phyloP scores from a whole-genome alignment of 2,329 filamentous ascomycete genomes.

The Metarhizium sp. region DNA sequence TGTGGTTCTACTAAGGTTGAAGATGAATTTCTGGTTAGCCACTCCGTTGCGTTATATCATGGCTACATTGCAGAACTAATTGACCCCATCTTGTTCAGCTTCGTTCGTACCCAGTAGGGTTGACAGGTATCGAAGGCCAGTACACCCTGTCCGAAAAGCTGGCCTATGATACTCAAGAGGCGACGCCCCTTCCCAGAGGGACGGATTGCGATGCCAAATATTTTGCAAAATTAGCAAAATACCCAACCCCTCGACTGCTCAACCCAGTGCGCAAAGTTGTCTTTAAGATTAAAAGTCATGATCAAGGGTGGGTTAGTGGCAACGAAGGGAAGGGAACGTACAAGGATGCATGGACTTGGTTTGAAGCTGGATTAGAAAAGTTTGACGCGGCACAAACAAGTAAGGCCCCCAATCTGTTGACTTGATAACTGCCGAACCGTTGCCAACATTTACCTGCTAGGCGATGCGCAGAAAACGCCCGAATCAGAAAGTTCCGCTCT shows the following conservation, averaged over 20 bases:
- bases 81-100: slow-evolving; percentile 13
- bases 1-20: slow-evolving; percentile 14
- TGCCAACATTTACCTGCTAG: slow-evolving; percentile 10
- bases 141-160: slow-evolving; percentile 17
- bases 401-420: slow-evolving; percentile 9
- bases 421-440: neutral
- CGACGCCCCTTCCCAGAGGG: slow-evolving; percentile 16
- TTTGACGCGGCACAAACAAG: slow-evolving; percentile 31
- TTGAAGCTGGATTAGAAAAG: slow-evolving; percentile 51
- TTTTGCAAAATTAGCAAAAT: slow-evolving; percentile 25
- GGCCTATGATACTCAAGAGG: slow-evolving; percentile 19
- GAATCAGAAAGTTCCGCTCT: slow-evolving; percentile 14
- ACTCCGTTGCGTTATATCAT: neutral
- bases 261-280: slow-evolving; percentile 51
- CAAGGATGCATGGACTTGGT: slow-evolving; percentile 48
- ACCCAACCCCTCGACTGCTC: slow-evolving; percentile 29
- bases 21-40: slow-evolving; percentile 26
- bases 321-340: slow-evolving; percentile 28
- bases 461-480: slow-evolving; percentile 16
- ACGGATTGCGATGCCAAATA: slow-evolving; percentile 17
- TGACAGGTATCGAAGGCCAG: slow-evolving; percentile 18
- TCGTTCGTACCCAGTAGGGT: slow-evolving; percentile 28
- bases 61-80: neutral
- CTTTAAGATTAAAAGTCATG: slow-evolving; percentile 46
- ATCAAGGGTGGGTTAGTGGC: slow-evolving; percentile 47